Percentiles rank a stretch among this genome's conserved stretches.
phyloP scores from a whole-genome alignment of 768 basidiomycete species.

The Mycena rebaudengoi region DNA sequence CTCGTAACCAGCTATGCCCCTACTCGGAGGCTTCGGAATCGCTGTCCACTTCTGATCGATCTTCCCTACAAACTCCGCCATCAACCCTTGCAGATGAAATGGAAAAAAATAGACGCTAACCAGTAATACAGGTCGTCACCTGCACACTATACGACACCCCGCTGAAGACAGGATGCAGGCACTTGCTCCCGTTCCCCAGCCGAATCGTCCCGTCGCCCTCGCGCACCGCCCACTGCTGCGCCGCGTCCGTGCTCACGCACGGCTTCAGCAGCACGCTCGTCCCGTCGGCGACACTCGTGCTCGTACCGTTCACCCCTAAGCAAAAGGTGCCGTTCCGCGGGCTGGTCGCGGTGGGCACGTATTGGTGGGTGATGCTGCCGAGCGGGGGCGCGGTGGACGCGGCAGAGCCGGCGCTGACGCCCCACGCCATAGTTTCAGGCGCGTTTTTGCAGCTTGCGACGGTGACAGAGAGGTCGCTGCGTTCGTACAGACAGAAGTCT shows the following conservation, averaged over 20 bases:
- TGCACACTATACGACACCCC: background rate
- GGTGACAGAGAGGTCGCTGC: background rate
- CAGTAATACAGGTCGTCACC: background rate
- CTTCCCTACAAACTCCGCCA: too few species aligned
- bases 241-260: background rate
- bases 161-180: background rate
- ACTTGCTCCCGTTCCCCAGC: background rate
- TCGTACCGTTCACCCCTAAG: background rate
- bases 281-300: background rate
- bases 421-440: background rate
- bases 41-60: too few species aligned
- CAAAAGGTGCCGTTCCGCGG: background rate
- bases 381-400: background rate
- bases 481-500: background rate
- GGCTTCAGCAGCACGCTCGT: background rate
- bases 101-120: too few species aligned
- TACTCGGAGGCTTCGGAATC: too few species aligned
- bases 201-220: background rate
- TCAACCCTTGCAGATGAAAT: too few species aligned
- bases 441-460: background rate
- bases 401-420: background rate
- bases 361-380: background rate
- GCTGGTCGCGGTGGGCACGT: background rate
- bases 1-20: too few species aligned
- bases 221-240: background rate